Base-by-base conservation (phyloP, 176 grass and related monocot species). In the Puccinellia tenuiflora region DNA sequence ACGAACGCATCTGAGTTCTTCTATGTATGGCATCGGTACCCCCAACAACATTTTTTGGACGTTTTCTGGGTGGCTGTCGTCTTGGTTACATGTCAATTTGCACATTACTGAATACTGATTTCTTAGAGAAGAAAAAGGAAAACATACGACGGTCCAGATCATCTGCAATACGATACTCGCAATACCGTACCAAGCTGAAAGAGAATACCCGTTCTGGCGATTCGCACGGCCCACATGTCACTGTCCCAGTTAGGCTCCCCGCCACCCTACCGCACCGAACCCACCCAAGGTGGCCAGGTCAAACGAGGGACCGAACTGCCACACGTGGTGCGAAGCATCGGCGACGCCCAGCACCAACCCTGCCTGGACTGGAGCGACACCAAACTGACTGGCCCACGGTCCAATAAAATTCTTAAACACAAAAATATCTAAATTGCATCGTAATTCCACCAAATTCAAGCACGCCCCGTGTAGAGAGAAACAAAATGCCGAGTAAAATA, bases 251-350 rank as follows among this genome's bases (percentile, higher is more conserved):
- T 89, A 70, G 87, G 62, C 70, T 85, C 60, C 82, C 37, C 20
- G 17, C 77, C 77, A 85, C 80, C 87, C 77, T 60, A 4, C 77
- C 82, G 39, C n/a, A n/a, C n/a, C n/a, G 2, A 89, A 42, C 70
- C 14, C 42, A 37, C 31, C 20, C 70, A 52, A n/a, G n/a, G n/a
- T n/a, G 26, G 78, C 77, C 83, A 81, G 81, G 62, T 70, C 77
- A 85, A 89, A 80, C 82, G 1, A n/a, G 2, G 21, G 55, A 79
- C 57, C 65, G 47, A 73, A 63, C 22, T 39, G 13, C 34, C 34
- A 76, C 79, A 88, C 64, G 80, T 62, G 43, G 40, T 10, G 40
- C 40, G 40, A 21, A 21, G 22, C 75, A 51, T 17, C 25, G 31
- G 12, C 22, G 1, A 34, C 14, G 28, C 18, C 69, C 86, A 78